Conservation (phyloP, 225 moss, liverwort and hornwort species). For the Polytrichum commune region DNA sequence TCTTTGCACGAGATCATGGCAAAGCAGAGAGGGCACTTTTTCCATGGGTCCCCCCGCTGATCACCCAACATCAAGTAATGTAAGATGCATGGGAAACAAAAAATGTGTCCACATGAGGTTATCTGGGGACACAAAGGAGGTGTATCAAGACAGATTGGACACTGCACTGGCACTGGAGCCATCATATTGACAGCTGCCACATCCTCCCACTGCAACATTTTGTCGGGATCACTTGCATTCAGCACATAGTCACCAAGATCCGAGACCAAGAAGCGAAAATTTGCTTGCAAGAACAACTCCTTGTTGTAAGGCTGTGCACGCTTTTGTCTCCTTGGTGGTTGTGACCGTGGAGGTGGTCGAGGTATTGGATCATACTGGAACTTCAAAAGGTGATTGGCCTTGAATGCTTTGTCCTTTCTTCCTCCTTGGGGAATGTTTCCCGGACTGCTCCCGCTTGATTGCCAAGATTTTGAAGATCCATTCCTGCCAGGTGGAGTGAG, state of each 20-base stretch:
- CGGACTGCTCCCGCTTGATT: conserved; percentile 30
- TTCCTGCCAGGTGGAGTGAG: conserved; percentile 36
- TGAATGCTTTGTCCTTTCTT: conserved; percentile 71
- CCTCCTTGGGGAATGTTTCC: conserved; percentile 53
- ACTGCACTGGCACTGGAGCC: conserved; percentile 86
- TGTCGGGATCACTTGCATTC: conserved; percentile 93
- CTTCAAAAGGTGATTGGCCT: conserved; percentile 82
- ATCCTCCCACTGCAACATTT: conserved; percentile 99
- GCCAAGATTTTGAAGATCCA: conserved; percentile 55
- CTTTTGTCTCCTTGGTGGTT: conserved; percentile 56
- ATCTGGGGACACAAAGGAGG: conserved; percentile 93
- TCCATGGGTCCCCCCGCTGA: conserved; percentile 70
- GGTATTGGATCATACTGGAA: conserved; percentile 94
- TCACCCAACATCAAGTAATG: conserved; percentile 88
- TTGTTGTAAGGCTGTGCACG: conserved; percentile 87
- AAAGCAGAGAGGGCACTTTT: conserved; percentile 98
- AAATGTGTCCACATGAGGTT: conserved; percentile 94
- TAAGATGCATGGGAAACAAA: conserved; percentile 91
- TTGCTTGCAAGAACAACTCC: conserved; percentile 96
- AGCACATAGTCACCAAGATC: conserved; percentile 86
- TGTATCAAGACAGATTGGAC: conserved; percentile 88
- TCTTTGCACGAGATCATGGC: conserved; percentile 92
- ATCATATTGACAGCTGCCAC: conserved; percentile 87
- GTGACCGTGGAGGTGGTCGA: conserved; percentile 62
- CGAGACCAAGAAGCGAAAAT: conserved; percentile 93